Conservation (phyloP, 176 grass and related monocot genomes). For the Eragrostis curvula region DNA sequence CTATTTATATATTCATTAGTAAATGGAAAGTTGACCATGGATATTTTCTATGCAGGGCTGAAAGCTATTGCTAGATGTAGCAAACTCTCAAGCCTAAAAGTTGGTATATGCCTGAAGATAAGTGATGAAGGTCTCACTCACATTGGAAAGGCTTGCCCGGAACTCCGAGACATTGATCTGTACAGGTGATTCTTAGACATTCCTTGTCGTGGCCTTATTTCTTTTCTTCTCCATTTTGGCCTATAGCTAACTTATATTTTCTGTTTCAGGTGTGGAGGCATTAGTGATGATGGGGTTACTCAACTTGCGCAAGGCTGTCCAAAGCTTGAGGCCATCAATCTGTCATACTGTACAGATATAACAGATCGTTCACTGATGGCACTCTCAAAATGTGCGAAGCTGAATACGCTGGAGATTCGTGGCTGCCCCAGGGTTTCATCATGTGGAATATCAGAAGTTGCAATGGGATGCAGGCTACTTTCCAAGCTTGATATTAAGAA, state of each 20-base stretch:
- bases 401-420: constrained; percentile 78
- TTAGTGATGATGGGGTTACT: constrained; percentile 70
- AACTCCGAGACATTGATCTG: constrained; percentile 80
- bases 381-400: constrained; percentile 67
- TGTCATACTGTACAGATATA: constrained; percentile 83
- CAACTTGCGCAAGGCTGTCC: constrained; percentile 66
- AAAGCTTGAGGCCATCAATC: constrained; percentile 65
- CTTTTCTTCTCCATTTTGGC: not conserved
- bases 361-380: constrained; percentile 61
- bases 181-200: constrained; percentile 53
- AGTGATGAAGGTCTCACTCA: constrained; percentile 71
- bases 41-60: constrained; percentile 57
- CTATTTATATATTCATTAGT: not conserved
- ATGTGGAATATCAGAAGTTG: constrained; percentile 57
- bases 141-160: constrained; percentile 59
- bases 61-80: constrained; percentile 63
- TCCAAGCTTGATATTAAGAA: constrained; percentile 85
- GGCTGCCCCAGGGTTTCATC: constrained; percentile 64
- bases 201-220: not conserved
- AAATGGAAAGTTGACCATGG: not conserved
- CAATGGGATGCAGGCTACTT: constrained; percentile 64
- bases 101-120: constrained; percentile 84
- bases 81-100: constrained; percentile 75
- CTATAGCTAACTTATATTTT: constrained; percentile 24
- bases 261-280: constrained; percentile 61